Evolutionary conservation across 2,329 filamentous ascomycete genomes (phyloP).

Genomic region (Hypocrella siamensis): DNA sequence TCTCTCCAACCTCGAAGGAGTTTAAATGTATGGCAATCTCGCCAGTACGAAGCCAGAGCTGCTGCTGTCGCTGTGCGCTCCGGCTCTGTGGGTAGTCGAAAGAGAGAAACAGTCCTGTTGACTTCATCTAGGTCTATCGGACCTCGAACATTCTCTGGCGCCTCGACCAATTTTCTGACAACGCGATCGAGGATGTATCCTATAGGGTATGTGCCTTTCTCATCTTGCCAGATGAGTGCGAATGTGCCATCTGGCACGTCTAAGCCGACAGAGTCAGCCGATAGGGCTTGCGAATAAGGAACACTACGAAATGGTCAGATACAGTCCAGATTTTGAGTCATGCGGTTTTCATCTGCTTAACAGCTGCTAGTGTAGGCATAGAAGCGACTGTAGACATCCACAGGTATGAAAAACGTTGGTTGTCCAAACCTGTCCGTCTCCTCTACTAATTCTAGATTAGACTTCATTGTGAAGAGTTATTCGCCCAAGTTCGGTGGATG

Average conservation of each 20-base stretch:
- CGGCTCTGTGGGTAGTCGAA: constrained; percentile 39
- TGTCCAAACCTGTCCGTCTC: constrained; percentile 42
- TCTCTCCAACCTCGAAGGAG: constrained; percentile 66
- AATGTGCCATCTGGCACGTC: constrained; percentile 45
- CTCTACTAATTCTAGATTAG: constrained; percentile 35
- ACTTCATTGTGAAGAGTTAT: constrained; percentile 8
- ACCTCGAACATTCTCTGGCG: constrained; percentile 34
- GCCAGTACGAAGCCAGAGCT: constrained; percentile 38
- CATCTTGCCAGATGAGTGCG: constrained; percentile 47
- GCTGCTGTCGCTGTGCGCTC: constrained; percentile 8
- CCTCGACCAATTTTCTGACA: constrained; percentile 28
- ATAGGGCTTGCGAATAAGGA: constrained; percentile 53
- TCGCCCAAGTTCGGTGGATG: not conserved
- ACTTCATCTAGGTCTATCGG: constrained; percentile 45
- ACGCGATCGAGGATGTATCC: constrained; percentile 43
- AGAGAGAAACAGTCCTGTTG: constrained; percentile 47
- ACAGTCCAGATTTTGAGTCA: too few species aligned
- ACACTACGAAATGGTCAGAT: constrained; percentile 38
- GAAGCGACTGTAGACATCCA: constrained; percentile 13
- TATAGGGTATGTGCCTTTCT: constrained; percentile 46
- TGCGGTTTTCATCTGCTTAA: too few species aligned
- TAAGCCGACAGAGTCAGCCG: constrained; percentile 42
- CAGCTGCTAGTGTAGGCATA: too few species aligned
- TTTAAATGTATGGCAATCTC: constrained; percentile 53
- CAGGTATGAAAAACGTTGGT: too few species aligned